Conservation (phyloP, 495 filamentous ascomycete species). For the Physcia stellaris region DNA sequence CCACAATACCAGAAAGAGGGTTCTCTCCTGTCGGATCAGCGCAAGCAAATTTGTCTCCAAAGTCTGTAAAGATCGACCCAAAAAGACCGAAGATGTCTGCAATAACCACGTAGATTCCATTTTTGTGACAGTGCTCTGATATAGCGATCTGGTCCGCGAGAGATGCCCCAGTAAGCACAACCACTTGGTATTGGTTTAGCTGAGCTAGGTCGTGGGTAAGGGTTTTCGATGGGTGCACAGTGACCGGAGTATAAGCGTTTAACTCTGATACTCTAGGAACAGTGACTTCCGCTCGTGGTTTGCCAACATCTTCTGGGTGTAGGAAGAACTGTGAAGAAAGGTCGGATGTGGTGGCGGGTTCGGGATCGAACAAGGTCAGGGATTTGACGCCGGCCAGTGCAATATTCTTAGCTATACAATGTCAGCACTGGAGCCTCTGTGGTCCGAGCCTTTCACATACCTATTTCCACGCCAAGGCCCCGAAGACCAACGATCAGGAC, state of each 20-base stretch:
- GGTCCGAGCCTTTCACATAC: slow-evolving; percentile 24
- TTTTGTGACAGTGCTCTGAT: slow-evolving; percentile 83
- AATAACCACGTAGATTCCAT: slow-evolving; percentile 79
- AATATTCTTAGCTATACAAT: slow-evolving; percentile 74
- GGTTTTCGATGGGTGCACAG: slow-evolving; percentile 50
- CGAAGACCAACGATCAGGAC: slow-evolving; percentile 85
- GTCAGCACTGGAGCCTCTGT: slow-evolving; percentile 1
- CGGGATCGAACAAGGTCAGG: slow-evolving; percentile 74
- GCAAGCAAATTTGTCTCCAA: slow-evolving; percentile 81
- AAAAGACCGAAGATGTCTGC: slow-evolving; percentile 88
- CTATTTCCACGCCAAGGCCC: slow-evolving; percentile 91
- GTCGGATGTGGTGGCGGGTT: slow-evolving; percentile 68
- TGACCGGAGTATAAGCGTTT: slow-evolving; percentile 89
- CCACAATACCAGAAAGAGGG: slow-evolving; percentile 76
- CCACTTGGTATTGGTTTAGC: slow-evolving; percentile 77
- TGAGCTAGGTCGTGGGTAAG: slow-evolving; percentile 57
- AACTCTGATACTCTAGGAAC: slow-evolving; percentile 84
- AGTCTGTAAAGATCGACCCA: slow-evolving; percentile 93
- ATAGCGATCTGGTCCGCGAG: slow-evolving; percentile 67
- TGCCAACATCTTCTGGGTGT: slow-evolving; percentile 74
- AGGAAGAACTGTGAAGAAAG: slow-evolving; percentile 97
- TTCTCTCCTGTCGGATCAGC: slow-evolving; percentile 87
- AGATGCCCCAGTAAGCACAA: slow-evolving; percentile 78
- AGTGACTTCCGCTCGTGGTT: slow-evolving; percentile 74
- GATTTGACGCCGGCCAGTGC: slow-evolving; percentile 90